phyloP scores from a whole-genome alignment of 2,329 filamentous ascomycete species.

The Alternaria hordeiaustralica region DNA sequence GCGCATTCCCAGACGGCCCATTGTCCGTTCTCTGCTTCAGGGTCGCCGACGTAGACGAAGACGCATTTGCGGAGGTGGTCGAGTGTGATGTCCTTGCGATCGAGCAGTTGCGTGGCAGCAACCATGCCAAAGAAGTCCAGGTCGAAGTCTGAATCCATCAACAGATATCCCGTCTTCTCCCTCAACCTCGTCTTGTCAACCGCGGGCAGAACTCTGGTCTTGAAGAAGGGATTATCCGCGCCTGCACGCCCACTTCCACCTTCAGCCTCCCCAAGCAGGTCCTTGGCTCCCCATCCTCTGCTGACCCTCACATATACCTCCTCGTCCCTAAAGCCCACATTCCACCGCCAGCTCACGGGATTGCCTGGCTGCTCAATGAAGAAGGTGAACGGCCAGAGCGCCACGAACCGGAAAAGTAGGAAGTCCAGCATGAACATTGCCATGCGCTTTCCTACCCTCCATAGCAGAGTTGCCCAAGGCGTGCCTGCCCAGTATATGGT shows the following conservation, averaged over 20 bases:
- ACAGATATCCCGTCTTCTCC: conserved; percentile 85
- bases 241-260: conserved; percentile 56
- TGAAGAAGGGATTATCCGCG: conserved; percentile 62
- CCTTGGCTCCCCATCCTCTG: conserved; percentile 70
- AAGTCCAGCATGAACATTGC: conserved; percentile 78
- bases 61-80: conserved; percentile 76
- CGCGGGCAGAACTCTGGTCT: conserved; percentile 69
- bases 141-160: conserved; percentile 86
- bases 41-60: conserved; percentile 46
- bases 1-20: conserved; percentile 74
- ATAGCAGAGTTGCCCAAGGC: conserved; percentile 63
- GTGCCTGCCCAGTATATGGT: conserved; percentile 65
- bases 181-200: conserved; percentile 70
- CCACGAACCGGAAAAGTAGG: conserved; percentile 53
- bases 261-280: conserved; percentile 59
- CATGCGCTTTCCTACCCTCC: conserved; percentile 66
- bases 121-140: conserved; percentile 86
- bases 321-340: conserved; percentile 75
- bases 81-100: conserved; percentile 64
- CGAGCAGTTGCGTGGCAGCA: conserved; percentile 71
- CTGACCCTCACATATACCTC: conserved; percentile 85
- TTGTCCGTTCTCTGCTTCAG: conserved; percentile 57
- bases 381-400: conserved; percentile 57
- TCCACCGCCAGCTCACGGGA: conserved; percentile 75
- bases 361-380: conserved; percentile 68